Base-by-base conservation (phyloP, 2,329 filamentous ascomycete genomes). In the Exophiala viscosa region DNA sequence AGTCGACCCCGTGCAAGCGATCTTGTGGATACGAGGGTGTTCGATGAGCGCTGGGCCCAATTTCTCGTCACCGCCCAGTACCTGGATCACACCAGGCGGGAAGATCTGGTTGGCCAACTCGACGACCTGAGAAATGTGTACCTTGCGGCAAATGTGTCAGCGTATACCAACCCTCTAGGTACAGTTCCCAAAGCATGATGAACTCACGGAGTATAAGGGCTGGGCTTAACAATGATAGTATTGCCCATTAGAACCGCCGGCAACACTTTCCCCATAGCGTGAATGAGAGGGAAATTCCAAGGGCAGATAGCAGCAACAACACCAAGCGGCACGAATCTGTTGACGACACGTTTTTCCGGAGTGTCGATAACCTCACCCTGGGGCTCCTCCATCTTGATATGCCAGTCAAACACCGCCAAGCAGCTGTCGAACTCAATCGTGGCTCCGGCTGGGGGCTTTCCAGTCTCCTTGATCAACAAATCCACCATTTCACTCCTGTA, bases 1-100 rank as follows among this genome's bases (percentile, higher is more conserved):
- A 6, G 73, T 79, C 13, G 79, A 83, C 2, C 83, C 82, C 0
- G 83, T 85, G 67, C 86, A 86, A 58, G 73, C 76, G 62, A 86
- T 78, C 72, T 84, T 85, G 50, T 77, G 73, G 52, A 85, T 76
- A 17, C 73, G 77, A 0, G 80, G 78, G 60, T 86, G 82, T 13
- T 64, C 66, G 0, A 80, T 82, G 48, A 86, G 65, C 72, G 73
- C 73, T 0, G 78, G 80, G 2, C 83, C 83, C 4, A 86, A 75
- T 38, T 73, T 70, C 59, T 85, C 82, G 45, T 80, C 80, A 4
- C 83, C 83, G 45, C 78, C 78, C 1, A 86, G 66, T 0, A 72
- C 77, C 61, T 85, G 82, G 1, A 85, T 64, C n/a, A 86, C 79
- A 20, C 83, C 83, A 0, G 79, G 76, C 1, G 81, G 81, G 66